phyloP scores from a whole-genome alignment of 352 stramenopile species.

The Phytophthora chlamydospora region DNA sequence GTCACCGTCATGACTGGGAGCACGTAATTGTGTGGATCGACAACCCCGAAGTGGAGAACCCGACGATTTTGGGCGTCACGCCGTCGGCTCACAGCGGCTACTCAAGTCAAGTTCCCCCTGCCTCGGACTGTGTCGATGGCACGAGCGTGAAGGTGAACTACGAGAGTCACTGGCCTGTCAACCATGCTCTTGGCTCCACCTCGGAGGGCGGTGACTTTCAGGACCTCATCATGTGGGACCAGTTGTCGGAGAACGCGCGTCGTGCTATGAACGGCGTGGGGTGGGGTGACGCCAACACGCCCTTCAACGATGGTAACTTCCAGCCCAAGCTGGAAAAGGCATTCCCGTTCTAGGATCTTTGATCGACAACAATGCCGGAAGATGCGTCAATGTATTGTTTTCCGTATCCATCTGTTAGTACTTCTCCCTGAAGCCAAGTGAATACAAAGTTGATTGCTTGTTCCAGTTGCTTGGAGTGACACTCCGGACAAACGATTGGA shows the following conservation, averaged over 20 bases:
- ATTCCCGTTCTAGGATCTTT: no score
- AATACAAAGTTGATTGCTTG: no score
- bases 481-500: no score
- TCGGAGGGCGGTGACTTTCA: constrained; percentile 13
- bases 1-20: constrained; percentile 33
- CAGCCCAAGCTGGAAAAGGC: constrained; percentile 7
- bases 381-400: no score
- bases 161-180: constrained; percentile 1
- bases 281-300: constrained; percentile 21
- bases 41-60: constrained; percentile 11
- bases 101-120: constrained; percentile 10
- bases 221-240: constrained; percentile 26
- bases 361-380: no score
- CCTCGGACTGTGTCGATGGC: constrained; percentile 6
- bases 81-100: constrained; percentile 23
- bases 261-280: constrained; percentile 9
- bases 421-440: no score
- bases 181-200: constrained; percentile 15
- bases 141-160: constrained; percentile 22
- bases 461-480: no score
- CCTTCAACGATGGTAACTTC: constrained; percentile 24
- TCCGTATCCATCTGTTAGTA: no score
- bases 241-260: constrained; percentile 24
- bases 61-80: constrained; percentile 17
- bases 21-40: constrained; percentile 15